These are phyloP conservation scores for Phaeoacremonium minimum DNA, from an alignment of 2,329 filamentous ascomycete genomes.

Conservation along the genomic window DNA sequence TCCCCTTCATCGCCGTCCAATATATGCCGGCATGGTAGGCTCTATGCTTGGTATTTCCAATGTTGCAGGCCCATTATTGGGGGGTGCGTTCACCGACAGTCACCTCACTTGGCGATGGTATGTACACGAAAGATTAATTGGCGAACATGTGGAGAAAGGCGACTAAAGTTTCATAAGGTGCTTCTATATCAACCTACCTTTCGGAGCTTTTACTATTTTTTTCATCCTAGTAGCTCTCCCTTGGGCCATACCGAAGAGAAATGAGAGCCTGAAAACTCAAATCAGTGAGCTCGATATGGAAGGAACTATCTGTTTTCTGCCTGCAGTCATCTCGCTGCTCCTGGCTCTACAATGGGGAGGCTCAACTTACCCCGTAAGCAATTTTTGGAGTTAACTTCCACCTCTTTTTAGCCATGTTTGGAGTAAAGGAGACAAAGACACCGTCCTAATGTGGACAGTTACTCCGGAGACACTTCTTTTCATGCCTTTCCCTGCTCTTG, in stretches of 20 bases:
- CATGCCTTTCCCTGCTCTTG: too few relatives aligned
- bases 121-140: too few relatives aligned
- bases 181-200: conserved; percentile 31
- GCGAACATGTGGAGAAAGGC: too few relatives aligned
- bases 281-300: conserved; percentile 20
- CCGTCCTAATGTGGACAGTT: too few relatives aligned
- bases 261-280: conserved; percentile 15
- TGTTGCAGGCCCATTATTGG: conserved; percentile 3
- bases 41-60: conserved; percentile 31
- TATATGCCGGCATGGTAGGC: conserved; percentile 30
- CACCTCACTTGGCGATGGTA: conserved; percentile 2
- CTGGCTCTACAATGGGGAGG: conserved; percentile 27
- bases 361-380: conserved; percentile 17
- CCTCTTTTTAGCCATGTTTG: conserved; percentile 31
- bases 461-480: too few relatives aligned
- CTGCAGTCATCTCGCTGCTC: conserved; percentile 21
- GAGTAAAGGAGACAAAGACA: too few relatives aligned
- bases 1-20: conserved; percentile 29
- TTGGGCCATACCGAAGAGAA: conserved; percentile 8
- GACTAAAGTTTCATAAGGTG: too few relatives aligned
- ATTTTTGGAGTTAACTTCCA: conserved; percentile 30
- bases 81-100: conserved; percentile 2
- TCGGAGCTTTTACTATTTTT: conserved; percentile 22
- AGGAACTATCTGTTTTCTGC: conserved; percentile 19
- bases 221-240: conserved; percentile 18